Evolutionary conservation across 208 protist species (phyloP).

Genomic region (Acanthamoeba lenticulata): DNA sequence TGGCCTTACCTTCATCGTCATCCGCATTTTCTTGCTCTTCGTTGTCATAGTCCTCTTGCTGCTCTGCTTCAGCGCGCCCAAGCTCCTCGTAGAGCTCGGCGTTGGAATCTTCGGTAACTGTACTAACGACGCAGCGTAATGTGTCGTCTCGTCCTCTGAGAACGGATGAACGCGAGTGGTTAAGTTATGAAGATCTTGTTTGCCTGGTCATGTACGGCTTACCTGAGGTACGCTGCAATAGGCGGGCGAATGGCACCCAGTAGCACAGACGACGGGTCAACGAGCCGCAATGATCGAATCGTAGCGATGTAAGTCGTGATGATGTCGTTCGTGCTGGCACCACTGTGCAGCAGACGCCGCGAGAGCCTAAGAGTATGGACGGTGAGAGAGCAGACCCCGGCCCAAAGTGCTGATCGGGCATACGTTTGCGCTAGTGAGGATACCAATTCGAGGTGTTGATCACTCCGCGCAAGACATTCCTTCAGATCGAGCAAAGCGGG

Average conservation of each 20-base stretch:
- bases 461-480: constrained; percentile 19
- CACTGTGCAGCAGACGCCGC: constrained; percentile 25
- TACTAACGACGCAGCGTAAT: constrained; percentile 16
- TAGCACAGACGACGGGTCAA: neutral
- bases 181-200: too few relatives aligned
- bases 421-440: constrained; percentile 26
- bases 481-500: constrained; percentile 33
- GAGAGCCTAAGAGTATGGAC: neutral
- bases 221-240: constrained; percentile 53
- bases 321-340: constrained; percentile 28
- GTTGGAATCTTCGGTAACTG: neutral
- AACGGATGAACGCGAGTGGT: neutral
- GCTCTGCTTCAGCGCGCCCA: constrained; percentile 12
- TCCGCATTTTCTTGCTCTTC: neutral
- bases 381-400: neutral
- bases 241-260: constrained; percentile 3
- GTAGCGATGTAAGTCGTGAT: constrained; percentile 53
- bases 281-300: constrained; percentile 14
- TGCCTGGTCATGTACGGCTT: too few relatives aligned
- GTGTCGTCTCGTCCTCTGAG: constrained; percentile 52
- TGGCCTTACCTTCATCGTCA: neutral
- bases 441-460: constrained; percentile 14
- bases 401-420: neutral
- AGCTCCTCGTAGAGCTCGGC: constrained; percentile 60
- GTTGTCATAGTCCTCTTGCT: constrained; percentile 6